Conservation (phyloP, 2,329 filamentous ascomycete genomes). For the Verticillium nonalfalfae region DNA sequence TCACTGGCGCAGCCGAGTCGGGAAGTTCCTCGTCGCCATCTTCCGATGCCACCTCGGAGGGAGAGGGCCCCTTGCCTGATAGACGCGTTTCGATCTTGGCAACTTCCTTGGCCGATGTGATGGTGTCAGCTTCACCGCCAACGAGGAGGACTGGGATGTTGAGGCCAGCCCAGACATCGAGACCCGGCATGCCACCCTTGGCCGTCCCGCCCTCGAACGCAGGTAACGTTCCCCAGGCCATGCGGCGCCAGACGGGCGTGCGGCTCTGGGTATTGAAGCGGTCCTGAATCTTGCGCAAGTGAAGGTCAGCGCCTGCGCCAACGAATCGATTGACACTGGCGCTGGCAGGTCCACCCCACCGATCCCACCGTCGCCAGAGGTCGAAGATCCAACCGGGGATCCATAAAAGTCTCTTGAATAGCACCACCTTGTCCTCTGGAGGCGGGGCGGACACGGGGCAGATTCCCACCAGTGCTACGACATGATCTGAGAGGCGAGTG, state of each 20-base stretch:
- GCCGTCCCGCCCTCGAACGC: slow-evolving; percentile 45
- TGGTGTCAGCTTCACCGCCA: slow-evolving; percentile 67
- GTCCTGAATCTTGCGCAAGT: slow-evolving; percentile 62
- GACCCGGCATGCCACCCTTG: slow-evolving; percentile 60
- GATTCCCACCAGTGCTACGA: slow-evolving; percentile 73
- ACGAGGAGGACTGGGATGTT: slow-evolving; percentile 71
- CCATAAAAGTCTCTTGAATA: slow-evolving; percentile 52
- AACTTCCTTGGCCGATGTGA: slow-evolving; percentile 68
- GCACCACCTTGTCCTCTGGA: slow-evolving; percentile 37
- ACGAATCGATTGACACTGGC: slow-evolving; percentile 74
- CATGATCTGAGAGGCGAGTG: slow-evolving; percentile 50
- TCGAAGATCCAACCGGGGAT: slow-evolving; percentile 71
- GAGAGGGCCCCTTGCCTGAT: slow-evolving; percentile 1
- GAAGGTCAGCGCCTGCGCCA: slow-evolving; percentile 56
- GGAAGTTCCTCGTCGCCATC: slow-evolving; percentile 26
- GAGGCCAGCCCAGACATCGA: slow-evolving; percentile 66
- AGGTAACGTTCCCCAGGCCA: slow-evolving; percentile 68
- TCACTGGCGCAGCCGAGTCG: slow-evolving; percentile 42
- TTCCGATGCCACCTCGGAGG: slow-evolving; percentile 9
- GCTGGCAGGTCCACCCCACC: slow-evolving; percentile 71
- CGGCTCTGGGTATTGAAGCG: slow-evolving; percentile 77
- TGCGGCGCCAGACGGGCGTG: slow-evolving; percentile 75
- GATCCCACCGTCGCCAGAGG: slow-evolving; percentile 70
- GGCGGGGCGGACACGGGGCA: slow-evolving; percentile 59
- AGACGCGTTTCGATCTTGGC: slow-evolving; percentile 50